These are phyloP conservation scores for Coemansia sp. DNA, from an alignment of 371 early-diverging fungal genomes.

Conservation along the genomic window DNA sequence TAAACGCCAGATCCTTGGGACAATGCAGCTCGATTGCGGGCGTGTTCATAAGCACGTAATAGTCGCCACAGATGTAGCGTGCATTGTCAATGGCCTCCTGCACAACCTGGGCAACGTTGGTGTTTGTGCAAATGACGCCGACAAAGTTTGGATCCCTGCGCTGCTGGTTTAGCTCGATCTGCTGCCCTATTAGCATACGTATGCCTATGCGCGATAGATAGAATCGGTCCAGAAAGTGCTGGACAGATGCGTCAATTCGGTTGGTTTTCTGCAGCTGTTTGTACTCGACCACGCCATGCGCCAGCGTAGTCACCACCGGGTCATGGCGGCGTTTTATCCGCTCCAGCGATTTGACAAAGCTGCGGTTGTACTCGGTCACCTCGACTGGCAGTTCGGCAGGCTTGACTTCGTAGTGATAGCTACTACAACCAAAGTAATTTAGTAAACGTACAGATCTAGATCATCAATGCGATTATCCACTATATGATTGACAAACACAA, in stretches of 20 bases:
- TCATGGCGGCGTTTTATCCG: slow-evolving; percentile 91
- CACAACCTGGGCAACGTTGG: slow-evolving; percentile 74
- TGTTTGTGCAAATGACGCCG: slow-evolving; percentile 93
- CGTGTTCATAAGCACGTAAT: slow-evolving; percentile 81
- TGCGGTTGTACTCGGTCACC: slow-evolving; percentile 72
- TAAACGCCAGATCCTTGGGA: slow-evolving; percentile 85
- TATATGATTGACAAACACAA: background rate
- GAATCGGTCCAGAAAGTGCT: slow-evolving; percentile 94
- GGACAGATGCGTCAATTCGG: slow-evolving; percentile 77
- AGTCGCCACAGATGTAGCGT: slow-evolving; percentile 86
- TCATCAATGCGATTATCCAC: background rate
- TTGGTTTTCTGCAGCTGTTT: slow-evolving; percentile 68
- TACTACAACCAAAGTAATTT: slow-evolving; percentile 18
- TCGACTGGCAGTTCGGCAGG: slow-evolving; percentile 65
- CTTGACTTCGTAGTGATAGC: slow-evolving; percentile 51
- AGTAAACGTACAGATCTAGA: background rate
- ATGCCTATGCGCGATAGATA: slow-evolving; percentile 98
- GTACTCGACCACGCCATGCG: slow-evolving; percentile 92
- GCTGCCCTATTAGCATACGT: slow-evolving; percentile 92
- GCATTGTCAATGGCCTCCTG: slow-evolving; percentile 92
- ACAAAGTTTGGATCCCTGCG: slow-evolving; percentile 75
- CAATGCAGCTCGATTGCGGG: slow-evolving; percentile 82
- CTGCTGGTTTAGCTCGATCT: slow-evolving; percentile 69
- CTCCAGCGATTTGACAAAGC: slow-evolving; percentile 84
- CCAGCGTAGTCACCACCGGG: slow-evolving; percentile 91